Conservation (phyloP, 176 grass and related monocot species). For the Zea luxurians region DNA sequence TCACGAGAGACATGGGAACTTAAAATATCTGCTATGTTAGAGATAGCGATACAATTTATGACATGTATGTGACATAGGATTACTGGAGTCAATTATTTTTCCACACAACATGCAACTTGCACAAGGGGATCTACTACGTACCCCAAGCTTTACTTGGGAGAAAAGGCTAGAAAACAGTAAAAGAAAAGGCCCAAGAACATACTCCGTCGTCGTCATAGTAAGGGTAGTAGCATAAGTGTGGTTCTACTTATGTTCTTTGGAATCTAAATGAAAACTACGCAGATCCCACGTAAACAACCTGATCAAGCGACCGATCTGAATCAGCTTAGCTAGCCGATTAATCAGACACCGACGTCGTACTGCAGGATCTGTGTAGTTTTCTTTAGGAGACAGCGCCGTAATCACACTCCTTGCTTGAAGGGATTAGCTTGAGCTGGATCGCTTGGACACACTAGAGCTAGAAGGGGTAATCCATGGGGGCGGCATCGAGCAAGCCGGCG, state of each 20-base stretch:
- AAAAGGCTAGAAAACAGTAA: neutral
- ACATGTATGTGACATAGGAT: conserved; percentile 23
- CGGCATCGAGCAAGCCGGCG: conserved; percentile 12
- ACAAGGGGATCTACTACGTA: conserved; percentile 26
- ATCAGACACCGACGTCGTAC: conserved; percentile 5
- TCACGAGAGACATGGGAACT: neutral
- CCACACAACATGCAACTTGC: conserved; percentile 32
- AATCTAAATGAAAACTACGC: conserved; percentile 51
- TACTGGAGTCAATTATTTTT: conserved; percentile 18
- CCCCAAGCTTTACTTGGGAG: neutral
- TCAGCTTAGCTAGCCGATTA: neutral
- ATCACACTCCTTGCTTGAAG: neutral
- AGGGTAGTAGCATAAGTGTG: conserved; percentile 6
- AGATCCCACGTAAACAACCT: conserved; percentile 44
- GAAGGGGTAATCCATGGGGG: conserved; percentile 44
- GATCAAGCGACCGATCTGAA: neutral
- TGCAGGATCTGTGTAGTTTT: conserved; percentile 55
- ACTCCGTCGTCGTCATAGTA: conserved; percentile 5
- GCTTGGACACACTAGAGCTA: conserved; percentile 5
- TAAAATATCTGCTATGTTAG: conserved; percentile 1
- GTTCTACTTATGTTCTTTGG: neutral
- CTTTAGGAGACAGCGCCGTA: conserved; percentile 12
- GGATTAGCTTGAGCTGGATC: conserved; percentile 15
- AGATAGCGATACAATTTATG: conserved; percentile 22
- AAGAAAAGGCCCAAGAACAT: conserved; percentile 24